Conservation (phyloP, 495 filamentous ascomycete species). For the Xylaria cubensis region DNA sequence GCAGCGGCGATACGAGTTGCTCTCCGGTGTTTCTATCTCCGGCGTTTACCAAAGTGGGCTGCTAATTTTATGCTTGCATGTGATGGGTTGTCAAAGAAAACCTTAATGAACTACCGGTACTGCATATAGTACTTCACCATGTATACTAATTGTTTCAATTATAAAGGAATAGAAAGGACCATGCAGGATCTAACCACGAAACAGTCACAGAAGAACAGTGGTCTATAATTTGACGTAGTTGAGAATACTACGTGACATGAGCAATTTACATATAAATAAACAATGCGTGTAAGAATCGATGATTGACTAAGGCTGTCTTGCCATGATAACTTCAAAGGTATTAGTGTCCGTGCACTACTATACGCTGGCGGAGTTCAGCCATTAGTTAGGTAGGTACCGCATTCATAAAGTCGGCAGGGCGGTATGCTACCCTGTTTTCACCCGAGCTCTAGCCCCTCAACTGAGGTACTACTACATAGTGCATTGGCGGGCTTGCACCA, state of each 20-base stretch:
- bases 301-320: too few relatives aligned
- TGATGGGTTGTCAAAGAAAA: neutral
- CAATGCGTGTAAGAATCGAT: neutral
- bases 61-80: neutral
- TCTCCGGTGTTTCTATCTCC: neutral
- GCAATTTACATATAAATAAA: neutral
- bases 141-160: neutral
- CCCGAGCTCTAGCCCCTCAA: neutral
- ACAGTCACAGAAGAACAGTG: neutral
- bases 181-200: neutral
- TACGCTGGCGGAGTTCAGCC: conserved; percentile 19
- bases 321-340: too few relatives aligned
- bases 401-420: neutral
- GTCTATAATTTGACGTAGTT: neutral
- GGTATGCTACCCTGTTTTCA: neutral
- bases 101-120: neutral
- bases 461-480: too few relatives aligned
- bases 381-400: neutral
- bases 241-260: neutral
- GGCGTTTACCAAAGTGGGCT: neutral
- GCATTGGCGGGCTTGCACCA: neutral
- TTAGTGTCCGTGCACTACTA: neutral
- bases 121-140: neutral
- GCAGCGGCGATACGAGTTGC: neutral
- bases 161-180: neutral